These are phyloP conservation scores for Daucus carota DNA, from an alignment of 129 eudicot species.

Conservation along the genomic window DNA sequence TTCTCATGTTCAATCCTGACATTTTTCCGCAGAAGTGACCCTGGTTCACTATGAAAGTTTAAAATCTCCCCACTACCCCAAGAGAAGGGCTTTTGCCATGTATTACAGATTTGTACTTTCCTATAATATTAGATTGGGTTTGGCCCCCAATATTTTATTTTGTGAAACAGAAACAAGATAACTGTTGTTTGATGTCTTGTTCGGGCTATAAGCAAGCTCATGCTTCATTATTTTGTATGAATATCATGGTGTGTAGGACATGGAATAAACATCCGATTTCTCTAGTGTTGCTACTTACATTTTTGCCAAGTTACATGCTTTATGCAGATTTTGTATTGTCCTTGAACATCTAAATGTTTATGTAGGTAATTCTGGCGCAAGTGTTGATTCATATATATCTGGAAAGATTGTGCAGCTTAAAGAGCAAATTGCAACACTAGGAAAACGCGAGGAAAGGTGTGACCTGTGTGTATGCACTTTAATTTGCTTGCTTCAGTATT, in stretches of 20 bases:
- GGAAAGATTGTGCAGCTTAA: conserved; percentile 85
- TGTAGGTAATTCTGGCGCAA: conserved; percentile 74
- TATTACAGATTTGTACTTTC: too few relatives aligned
- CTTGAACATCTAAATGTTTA: background rate
- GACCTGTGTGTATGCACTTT: background rate
- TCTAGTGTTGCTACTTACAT: background rate
- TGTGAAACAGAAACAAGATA: too few relatives aligned
- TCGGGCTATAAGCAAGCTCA: background rate
- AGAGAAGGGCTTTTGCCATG: too few relatives aligned
- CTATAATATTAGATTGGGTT: too few relatives aligned
- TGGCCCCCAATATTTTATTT: too few relatives aligned
- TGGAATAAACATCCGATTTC: background rate
- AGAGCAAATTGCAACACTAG: conserved; percentile 96
- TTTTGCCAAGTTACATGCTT: background rate
- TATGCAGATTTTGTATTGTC: background rate
- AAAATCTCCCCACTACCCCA: too few relatives aligned
- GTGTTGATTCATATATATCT: conserved; percentile 83
- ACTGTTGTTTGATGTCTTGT: too few relatives aligned
- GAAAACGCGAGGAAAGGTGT: conserved; percentile 96
- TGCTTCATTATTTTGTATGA: background rate
- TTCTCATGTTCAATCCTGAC: too few relatives aligned
- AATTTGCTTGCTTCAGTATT: conserved; percentile 1
- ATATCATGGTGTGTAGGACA: background rate
- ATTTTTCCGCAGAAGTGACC: too few relatives aligned
- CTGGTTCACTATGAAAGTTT: too few relatives aligned